Base-by-base conservation (phyloP, 1,139 yeast species). In the Magnusiomyces magnusii region DNA sequence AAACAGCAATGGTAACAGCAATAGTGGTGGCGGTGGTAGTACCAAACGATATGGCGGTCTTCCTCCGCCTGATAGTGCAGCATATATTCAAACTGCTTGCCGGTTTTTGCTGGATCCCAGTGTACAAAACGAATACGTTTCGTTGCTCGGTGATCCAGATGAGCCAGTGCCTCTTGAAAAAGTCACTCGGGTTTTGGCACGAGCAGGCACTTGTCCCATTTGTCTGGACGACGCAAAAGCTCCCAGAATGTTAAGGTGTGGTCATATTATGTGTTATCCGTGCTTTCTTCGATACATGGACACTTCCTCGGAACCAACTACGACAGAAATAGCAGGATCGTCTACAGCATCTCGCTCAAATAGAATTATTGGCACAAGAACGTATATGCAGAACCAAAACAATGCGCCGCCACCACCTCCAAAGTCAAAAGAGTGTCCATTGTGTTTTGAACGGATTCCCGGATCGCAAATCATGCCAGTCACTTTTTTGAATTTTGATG, bases 231-330 rank as follows among this genome's bases (percentile, higher is more conserved):
- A 84, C 24, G 87, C 93, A 10, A 80, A 87, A 47, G 97, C 98
- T 0, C 98, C 99, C 1, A 77, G 98, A 59, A 95, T 95, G 98
- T 83, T 91, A 39, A 80, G 85, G 21, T 95, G 99, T 75, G 99
- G 99, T 2, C 99, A 95, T 69, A 80, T 91, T 17, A 81, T 93
- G 68, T 95, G 99, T 69, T 79, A 84, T 59, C 84, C 91, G 34
- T 95, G 99, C 70, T 73, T 92, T 47, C 72, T 90, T 57, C 81
- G 92, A 47, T 81, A 88, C 67, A 74, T 90, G 58, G 88, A 83
- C 50, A 74, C 79, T 1, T 78, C 65, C 7, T 63, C 62, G n/a
- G 17, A 3, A 24, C 19, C 28, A 17, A 39, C 39, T n/a, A n/a
- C n/a, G n/a, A n/a, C n/a, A n/a, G n/a, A n/a, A n/a, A n/a, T n/a